Percentiles rank a stretch among this genome's conserved stretches.
Conservation (phyloP, 1,139 yeast species). For the Yamadazyma diospyri region DNA sequence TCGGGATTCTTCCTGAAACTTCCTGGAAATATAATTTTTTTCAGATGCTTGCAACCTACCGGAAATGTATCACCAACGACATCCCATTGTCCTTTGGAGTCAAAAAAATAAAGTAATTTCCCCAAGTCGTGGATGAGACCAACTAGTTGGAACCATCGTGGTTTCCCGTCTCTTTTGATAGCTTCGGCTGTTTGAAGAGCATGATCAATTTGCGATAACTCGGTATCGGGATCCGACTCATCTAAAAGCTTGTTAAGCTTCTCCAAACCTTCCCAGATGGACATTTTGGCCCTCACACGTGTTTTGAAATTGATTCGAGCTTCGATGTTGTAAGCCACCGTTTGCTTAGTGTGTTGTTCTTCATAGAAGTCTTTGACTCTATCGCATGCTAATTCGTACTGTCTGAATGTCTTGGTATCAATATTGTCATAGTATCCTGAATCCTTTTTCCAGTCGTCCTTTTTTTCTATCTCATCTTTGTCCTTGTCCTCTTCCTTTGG, state of each 20-base stretch:
- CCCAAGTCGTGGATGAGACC: constrained; percentile 73
- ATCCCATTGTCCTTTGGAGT: constrained; percentile 76
- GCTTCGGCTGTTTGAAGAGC: constrained; percentile 79
- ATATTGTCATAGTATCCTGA: constrained; percentile 32
- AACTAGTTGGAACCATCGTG: constrained; percentile 74
- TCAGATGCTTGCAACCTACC: constrained; percentile 65
- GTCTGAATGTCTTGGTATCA: constrained; percentile 51
- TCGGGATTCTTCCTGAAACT: constrained; percentile 62
- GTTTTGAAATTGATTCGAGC: constrained; percentile 71
- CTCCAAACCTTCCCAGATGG: constrained; percentile 70
- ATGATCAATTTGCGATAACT: constrained; percentile 70
- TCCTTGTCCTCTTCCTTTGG: constrained; percentile 4
- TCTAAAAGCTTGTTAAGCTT: constrained; percentile 61
- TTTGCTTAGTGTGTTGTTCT: constrained; percentile 68
- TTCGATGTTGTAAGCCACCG: constrained; percentile 69
- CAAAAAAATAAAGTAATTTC: constrained; percentile 63
- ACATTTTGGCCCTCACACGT: constrained; percentile 60
- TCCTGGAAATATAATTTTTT: constrained; percentile 57
- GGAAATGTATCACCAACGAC: constrained; percentile 83
- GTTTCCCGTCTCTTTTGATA: constrained; percentile 61
- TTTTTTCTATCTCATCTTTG: constrained; percentile 6
- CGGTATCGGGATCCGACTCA: constrained; percentile 75
- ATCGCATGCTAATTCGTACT: constrained; percentile 68
- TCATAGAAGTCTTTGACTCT: constrained; percentile 63
- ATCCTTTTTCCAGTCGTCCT: constrained; percentile 22